phyloP scores from a whole-genome alignment of 2,329 filamentous ascomycete genomes.

The Teratosphaeria epicoccoides region DNA sequence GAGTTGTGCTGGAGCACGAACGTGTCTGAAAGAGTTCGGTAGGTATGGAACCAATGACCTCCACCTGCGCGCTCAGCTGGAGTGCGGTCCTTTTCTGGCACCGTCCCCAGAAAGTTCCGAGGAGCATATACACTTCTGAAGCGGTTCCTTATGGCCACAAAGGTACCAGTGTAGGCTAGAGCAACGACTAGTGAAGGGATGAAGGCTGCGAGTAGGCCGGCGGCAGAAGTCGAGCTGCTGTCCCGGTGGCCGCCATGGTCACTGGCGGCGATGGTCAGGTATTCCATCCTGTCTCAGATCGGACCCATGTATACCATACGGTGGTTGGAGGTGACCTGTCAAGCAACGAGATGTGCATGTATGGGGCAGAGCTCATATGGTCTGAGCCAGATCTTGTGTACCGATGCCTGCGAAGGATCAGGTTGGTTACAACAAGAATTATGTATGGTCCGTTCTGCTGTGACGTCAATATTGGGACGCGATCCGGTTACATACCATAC shows the following conservation, averaged over 20 bases:
- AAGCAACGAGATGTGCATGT: not conserved
- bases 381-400: not conserved
- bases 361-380: not conserved
- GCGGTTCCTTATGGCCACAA: constrained; percentile 20
- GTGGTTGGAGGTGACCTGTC: too few species aligned
- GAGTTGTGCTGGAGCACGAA: constrained; percentile 40
- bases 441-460: not conserved
- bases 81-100: constrained; percentile 24
- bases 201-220: constrained; percentile 23
- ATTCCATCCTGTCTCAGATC: not conserved
- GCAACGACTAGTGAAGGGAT: constrained; percentile 23
- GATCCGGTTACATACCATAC: not conserved
- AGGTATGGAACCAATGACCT: constrained; percentile 39
- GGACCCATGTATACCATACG: not conserved
- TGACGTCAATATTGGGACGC: not conserved
- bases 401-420: not conserved
- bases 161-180: constrained; percentile 20
- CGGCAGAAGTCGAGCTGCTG: constrained; percentile 20
- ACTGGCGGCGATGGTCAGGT: not conserved
- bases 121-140: constrained; percentile 25
- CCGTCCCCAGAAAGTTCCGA: constrained; percentile 23
- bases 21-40: constrained; percentile 32
- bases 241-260: constrained; percentile 15
- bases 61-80: constrained; percentile 16
- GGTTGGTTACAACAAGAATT: too few species aligned